Evolutionary conservation across 768 basidiomycete genomes (phyloP).

Genomic region (Leccinum olivaceopallidum): DNA sequence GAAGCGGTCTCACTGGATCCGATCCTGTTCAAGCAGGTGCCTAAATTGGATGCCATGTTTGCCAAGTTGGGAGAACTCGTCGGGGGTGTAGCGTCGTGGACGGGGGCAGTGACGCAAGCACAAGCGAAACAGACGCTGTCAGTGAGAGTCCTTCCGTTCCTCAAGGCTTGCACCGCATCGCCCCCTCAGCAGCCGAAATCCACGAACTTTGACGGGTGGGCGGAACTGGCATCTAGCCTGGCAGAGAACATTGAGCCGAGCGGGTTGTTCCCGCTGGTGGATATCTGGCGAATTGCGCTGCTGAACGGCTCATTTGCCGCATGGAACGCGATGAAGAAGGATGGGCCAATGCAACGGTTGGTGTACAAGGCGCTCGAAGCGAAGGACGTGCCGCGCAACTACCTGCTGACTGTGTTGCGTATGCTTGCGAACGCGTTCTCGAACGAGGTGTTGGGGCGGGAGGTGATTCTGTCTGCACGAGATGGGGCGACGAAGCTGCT

Average conservation of each 20-base stretch:
- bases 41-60: conserved; percentile 62
- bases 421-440: conserved; percentile 71
- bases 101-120: conserved; percentile 28
- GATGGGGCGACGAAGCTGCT: conserved; percentile 51
- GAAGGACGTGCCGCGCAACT: conserved; percentile 46
- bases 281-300: conserved; percentile 79
- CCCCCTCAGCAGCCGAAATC: conserved; percentile 32
- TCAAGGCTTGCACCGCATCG: conserved; percentile 51
- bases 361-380: conserved; percentile 45
- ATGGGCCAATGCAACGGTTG: conserved; percentile 47
- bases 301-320: conserved; percentile 59
- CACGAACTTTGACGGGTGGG: conserved; percentile 48
- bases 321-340: conserved; percentile 43
- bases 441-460: conserved; percentile 37
- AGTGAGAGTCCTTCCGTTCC: conserved; percentile 55
- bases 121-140: conserved; percentile 54
- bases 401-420: conserved; percentile 63
- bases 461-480: conserved; percentile 40
- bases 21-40: conserved; percentile 74
- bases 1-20: conserved; percentile 67
- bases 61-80: conserved; percentile 65
- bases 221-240: conserved; percentile 46
- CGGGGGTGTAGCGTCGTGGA: conserved; percentile 43
- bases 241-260: conserved; percentile 46
- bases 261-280: conserved; percentile 77